A percentile compares a stretch with the other conserved stretches of the same genome.
These are phyloP conservation scores for Smallanthus sonchifolius DNA, from an alignment of 129 eudicot species.

Conservation along the genomic window DNA sequence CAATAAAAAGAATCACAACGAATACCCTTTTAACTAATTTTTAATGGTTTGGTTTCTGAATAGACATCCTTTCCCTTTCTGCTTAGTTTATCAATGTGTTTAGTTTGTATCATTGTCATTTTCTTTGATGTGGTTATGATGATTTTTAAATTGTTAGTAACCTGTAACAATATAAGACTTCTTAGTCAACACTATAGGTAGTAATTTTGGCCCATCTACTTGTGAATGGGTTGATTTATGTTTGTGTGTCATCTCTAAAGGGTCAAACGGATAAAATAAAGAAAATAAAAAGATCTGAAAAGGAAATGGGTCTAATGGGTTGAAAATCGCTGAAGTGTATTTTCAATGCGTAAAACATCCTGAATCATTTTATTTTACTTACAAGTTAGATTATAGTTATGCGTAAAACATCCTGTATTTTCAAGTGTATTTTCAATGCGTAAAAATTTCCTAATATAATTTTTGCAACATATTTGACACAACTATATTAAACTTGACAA, in stretches of 20 bases:
- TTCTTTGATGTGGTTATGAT: background rate
- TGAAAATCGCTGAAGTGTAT: background rate
- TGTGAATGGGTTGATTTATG: background rate
- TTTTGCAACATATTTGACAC: background rate
- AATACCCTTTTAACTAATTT: background rate
- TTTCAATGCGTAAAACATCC: background rate
- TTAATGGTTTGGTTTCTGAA: background rate
- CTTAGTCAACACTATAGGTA: background rate
- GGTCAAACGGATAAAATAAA: background rate
- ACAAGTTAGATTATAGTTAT: background rate
- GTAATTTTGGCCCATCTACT: background rate
- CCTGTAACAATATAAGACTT: slow-evolving; percentile 2
- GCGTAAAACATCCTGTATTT: too few species aligned
- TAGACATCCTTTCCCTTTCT: background rate
- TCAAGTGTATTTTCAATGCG: too few species aligned
- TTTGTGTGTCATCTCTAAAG: background rate
- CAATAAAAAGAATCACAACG: slow-evolving; percentile 1
- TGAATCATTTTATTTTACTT: background rate
- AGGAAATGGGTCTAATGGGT: background rate
- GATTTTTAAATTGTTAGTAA: background rate
- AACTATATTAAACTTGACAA: background rate
- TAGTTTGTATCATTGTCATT: background rate
- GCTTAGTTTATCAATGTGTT: background rate
- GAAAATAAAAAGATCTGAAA: background rate
- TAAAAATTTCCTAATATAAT: too few species aligned